Percentiles rank a stretch among this genome's conserved stretches.
Conservation (phyloP, 139 green algal genomes). For the Chlamydomonas sp. region DNA sequence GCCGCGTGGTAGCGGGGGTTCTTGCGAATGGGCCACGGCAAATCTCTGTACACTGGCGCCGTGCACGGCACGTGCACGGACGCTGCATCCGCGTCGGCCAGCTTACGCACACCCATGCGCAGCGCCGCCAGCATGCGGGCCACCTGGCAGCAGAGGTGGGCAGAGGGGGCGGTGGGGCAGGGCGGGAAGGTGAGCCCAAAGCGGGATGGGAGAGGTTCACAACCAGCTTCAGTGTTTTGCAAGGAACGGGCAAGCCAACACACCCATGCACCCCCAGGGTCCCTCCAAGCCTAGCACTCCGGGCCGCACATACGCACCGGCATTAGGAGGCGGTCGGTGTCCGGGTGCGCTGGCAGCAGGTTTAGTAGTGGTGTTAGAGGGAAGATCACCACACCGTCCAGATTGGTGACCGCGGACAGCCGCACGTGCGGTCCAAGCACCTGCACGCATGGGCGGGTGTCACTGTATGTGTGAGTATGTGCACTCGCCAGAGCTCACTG, state of each 20-base stretch:
- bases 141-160: not conserved
- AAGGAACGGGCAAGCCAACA: not conserved
- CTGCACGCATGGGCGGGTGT: not conserved
- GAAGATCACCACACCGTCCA: not conserved
- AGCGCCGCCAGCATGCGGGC: not conserved
- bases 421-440: not conserved
- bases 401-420: not conserved
- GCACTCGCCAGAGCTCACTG: too few species aligned
- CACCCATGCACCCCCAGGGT: not conserved
- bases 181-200: not conserved
- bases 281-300: too few species aligned
- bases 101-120: not conserved
- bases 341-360: not conserved
- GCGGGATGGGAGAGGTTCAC: too few species aligned
- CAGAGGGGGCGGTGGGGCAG: not conserved
- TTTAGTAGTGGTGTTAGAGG: conserved; percentile 1
- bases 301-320: not conserved
- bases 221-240: too few species aligned
- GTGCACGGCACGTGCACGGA: not conserved
- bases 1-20: not conserved
- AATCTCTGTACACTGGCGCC: too few species aligned
- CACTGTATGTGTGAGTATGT: not conserved
- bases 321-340: not conserved
- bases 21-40: not conserved
- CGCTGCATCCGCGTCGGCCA: not conserved